A percentile compares a stretch with the other conserved stretches of the same genome.
Evolutionary conservation across 192 early-diverging fungal genomes (phyloP).

Genomic region (Linnemannia hyalina): DNA sequence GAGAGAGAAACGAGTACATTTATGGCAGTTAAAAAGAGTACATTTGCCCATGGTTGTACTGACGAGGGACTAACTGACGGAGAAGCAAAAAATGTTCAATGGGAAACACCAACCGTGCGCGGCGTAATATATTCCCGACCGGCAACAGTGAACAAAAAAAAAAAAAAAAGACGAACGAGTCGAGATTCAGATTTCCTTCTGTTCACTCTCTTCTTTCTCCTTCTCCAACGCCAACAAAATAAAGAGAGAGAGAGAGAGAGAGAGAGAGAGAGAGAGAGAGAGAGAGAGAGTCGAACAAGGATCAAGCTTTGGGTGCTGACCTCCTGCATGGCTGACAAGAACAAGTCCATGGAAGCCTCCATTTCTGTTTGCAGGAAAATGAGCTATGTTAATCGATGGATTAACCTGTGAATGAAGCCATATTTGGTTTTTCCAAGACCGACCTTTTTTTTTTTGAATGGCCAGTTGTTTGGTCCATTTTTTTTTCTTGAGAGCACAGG

Average conservation of each 20-base stretch:
- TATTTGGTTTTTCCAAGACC: background rate
- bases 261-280: background rate
- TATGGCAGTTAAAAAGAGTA: background rate
- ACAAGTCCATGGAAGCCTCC: background rate
- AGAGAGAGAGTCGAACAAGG: background rate
- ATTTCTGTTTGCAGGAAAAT: background rate
- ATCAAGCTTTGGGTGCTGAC: background rate
- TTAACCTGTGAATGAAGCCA: background rate
- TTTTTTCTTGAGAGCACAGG: conserved; percentile 7
- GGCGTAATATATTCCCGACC: conserved; percentile 3
- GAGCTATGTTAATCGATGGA: too few species aligned
- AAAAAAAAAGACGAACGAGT: background rate
- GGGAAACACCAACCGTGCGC: conserved; percentile 8
- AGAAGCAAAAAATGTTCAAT: background rate
- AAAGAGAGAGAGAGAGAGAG: background rate
- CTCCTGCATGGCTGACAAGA: background rate
- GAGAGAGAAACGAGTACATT: background rate
- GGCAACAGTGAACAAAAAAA: background rate
- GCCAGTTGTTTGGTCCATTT: background rate
- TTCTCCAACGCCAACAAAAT: background rate
- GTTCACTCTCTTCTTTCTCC: background rate
- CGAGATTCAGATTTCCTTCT: too few species aligned
- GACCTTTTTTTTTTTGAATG: background rate
- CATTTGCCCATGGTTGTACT: conserved; percentile 1
- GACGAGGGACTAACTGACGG: background rate